Evolutionary conservation across 495 filamentous ascomycete species (phyloP), one percentile per base, ranked within the genome.

Genomic region (Penicillium manginii): DNA sequence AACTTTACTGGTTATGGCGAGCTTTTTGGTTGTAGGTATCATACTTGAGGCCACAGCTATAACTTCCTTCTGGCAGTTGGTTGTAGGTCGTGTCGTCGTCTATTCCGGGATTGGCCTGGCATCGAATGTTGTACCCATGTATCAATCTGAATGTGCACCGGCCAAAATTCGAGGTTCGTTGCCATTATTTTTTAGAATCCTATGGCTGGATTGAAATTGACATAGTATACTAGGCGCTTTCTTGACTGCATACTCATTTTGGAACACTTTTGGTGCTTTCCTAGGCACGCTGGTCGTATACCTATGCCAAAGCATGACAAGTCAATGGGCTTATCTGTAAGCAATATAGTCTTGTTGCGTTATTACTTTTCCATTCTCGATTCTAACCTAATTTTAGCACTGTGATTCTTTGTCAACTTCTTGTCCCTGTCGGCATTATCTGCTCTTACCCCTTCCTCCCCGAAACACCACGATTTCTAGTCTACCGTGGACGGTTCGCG

Each of bases 381-480:
- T 42, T 42, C 14, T 18, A n/a, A 42, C 39, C 1, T 14, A 47
- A 2, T 3, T 23, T 8, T 23, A 50, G 46, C 9, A 57, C 50
- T 7, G 56, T 59, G 14, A 52, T 59, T 21, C 22, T 52, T 12
- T 39, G 45, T n/a, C 58, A 60, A 43, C 52, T 60, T 15, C 14
- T 85, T 31, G 69, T 85, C 1, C 84, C 84, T 1, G 63, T 71
- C 10, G 65, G 85, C 58, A 56, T 86, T 42, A 57, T 74, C 18
- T 61, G 81, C 40, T 74, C 73, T 10, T 56, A 85, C 1, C 76
- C 83, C 66, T 84, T 87, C 68, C 78, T 87, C 45, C 83, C 84
- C 6, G 84, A 87, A 61, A 81, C 81, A 15, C 85, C 85, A 0
- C 78, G 85, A 26, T 88, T 83, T 82, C 72, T 88, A 29, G 72